Percentiles rank a stretch among this genome's conserved stretches.
These are phyloP conservation scores for Blastobotrys attinorum DNA, from an alignment of 805 yeast genomes.

Conservation along the genomic window DNA sequence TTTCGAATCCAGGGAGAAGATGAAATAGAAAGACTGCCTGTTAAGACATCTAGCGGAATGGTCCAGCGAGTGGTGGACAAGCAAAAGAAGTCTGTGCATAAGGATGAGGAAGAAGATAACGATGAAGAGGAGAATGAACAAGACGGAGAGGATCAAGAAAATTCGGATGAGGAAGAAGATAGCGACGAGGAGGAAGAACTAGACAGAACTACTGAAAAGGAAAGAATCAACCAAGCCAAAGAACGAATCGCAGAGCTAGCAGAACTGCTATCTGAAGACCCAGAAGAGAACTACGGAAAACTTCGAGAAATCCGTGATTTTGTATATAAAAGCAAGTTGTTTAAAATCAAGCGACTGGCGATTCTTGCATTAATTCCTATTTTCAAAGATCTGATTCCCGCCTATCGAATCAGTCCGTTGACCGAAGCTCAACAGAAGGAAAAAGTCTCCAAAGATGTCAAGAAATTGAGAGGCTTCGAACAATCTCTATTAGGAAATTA, in stretches of 20 bases:
- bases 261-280: conserved; percentile 70
- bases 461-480: conserved; percentile 70
- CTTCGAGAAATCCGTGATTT: conserved; percentile 43
- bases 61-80: conserved; percentile 53
- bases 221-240: conserved; percentile 52
- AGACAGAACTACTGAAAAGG: conserved; percentile 39
- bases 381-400: conserved; percentile 79
- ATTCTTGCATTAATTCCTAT: conserved; percentile 75
- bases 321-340: conserved; percentile 42
- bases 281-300: conserved; percentile 70
- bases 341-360: conserved; percentile 48
- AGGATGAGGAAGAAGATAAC: conserved; percentile 20
- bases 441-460: conserved; percentile 76
- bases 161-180: conserved; percentile 26
- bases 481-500: conserved; percentile 67
- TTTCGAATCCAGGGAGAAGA: conserved; percentile 31
- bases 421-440: conserved; percentile 75
- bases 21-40: conserved; percentile 67
- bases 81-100: conserved; percentile 22
- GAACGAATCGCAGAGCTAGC: conserved; percentile 82
- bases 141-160: conserved; percentile 22
- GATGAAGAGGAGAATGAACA: conserved; percentile 21
- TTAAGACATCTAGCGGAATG: conserved; percentile 62
- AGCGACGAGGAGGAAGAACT: conserved; percentile 23
- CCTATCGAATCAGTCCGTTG: conserved; percentile 76